Percentiles rank a stretch among this genome's conserved stretches.
phyloP scores from a whole-genome alignment of 2,329 filamentous ascomycete species.

The Botrytis cinerea region DNA sequence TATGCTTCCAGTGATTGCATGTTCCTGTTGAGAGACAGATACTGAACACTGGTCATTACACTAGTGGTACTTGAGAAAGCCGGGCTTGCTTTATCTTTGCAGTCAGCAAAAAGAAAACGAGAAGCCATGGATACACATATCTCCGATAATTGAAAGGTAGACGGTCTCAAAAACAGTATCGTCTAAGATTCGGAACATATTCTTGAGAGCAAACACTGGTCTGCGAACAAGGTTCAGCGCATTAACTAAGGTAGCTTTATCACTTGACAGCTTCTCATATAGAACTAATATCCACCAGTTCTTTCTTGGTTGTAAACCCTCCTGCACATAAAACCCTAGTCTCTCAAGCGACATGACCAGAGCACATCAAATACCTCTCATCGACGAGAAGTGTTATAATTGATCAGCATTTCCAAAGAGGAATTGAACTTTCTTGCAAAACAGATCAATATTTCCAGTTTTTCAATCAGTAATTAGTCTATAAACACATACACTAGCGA shows the following conservation, averaged over 20 bases:
- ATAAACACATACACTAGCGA: background rate
- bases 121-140: background rate
- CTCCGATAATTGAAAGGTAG: background rate
- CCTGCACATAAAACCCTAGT: background rate
- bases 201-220: background rate
- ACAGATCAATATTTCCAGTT: background rate
- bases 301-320: background rate
- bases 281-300: background rate
- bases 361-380: background rate
- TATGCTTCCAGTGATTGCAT: background rate
- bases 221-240: background rate
- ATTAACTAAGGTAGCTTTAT: background rate
- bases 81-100: background rate
- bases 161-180: background rate
- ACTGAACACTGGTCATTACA: background rate
- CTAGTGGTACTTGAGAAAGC: too few relatives aligned
- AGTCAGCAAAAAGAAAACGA: background rate
- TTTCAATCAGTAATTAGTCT: background rate
- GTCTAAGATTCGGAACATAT: background rate
- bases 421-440: too few relatives aligned
- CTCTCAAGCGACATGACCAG: background rate
- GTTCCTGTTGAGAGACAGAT: background rate
- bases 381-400: background rate
- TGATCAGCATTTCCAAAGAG: too few relatives aligned
- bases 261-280: background rate